Conservation (phyloP, 2,329 filamentous ascomycete genomes). For the Amesomyces nigricolor region DNA sequence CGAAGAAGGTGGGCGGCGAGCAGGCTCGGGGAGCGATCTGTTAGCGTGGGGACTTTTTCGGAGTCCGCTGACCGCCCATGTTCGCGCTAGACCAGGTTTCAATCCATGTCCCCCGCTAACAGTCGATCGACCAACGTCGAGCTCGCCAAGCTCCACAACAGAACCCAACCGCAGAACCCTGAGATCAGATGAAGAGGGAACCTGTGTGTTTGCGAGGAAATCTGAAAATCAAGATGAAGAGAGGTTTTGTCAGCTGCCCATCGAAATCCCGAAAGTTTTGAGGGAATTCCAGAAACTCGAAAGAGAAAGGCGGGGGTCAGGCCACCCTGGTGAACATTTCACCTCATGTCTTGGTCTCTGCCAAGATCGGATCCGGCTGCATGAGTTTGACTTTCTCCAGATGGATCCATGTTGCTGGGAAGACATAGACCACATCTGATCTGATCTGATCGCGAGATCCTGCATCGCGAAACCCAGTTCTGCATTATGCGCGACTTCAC, state of each 20-base stretch:
- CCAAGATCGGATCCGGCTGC: slow-evolving; percentile 10
- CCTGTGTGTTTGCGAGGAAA: background rate
- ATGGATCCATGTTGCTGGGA: slow-evolving; percentile 7
- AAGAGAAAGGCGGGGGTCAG: background rate
- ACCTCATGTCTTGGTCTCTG: slow-evolving; percentile 4
- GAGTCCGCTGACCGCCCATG: slow-evolving; percentile 10
- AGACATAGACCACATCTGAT: background rate
- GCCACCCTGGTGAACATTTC: too few species aligned
- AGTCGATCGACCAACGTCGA: slow-evolving; percentile 20
- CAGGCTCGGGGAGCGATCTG: background rate
- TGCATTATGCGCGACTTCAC: background rate
- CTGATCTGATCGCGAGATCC: background rate
- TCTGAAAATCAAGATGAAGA: too few species aligned
- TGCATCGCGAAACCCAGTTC: background rate
- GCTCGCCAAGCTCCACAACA: background rate
- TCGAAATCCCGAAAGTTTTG: too few species aligned
- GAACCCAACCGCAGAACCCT: slow-evolving; percentile 6
- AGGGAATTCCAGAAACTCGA: too few species aligned
- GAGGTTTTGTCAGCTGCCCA: too few species aligned
- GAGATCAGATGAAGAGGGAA: background rate
- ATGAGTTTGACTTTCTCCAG: background rate
- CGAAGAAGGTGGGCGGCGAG: background rate
- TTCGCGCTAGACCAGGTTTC: slow-evolving; percentile 15
- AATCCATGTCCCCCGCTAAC: slow-evolving; percentile 22
- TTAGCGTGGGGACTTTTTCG: slow-evolving; percentile 17